Evolutionary conservation across 768 basidiomycete species (phyloP), one percentile per base, ranked within the genome.

Genomic region (Clitopilus hobsonii): DNA sequence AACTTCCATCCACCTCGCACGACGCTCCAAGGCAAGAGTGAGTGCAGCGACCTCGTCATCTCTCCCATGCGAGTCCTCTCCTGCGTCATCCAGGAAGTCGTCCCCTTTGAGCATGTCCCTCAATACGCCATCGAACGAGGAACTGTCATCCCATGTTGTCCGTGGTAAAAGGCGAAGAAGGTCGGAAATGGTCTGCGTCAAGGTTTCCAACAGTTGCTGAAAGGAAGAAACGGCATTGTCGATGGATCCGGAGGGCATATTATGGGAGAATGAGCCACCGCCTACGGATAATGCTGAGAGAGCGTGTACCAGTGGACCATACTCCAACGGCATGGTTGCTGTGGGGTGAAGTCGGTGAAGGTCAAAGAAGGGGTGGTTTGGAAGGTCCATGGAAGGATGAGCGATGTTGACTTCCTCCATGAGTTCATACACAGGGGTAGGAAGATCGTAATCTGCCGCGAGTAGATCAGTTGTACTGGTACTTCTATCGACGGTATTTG

Each of bases 1-100:
- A 20, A 91, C 88, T 69, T 94, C 91, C 89, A 94, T 93, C 90
- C 91, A 94, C 38, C 89, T 79, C 14, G 91, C 92, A n/a, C 92
- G 88, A 57, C 89, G 85, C 66, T 92, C 91, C 45, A 94, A 79
- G 6, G 90, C 91, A 49, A 88, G 73, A 1, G 91, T 94, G 56
- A 94, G 72, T 16, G 88, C 88, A 2, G 87, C 89, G 6, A 94
- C 91, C 64, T 94, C 91, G 63, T 92, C 90, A 58, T 91, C 89
- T 61, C 83, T 86, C 22, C 77, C 82, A 18, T 78, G 72, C 24
- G 75, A 73, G 53, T 86, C 86, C 38, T 88, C 86, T 4, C 80
- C 81, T 2, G 78, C 78, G 58, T 91, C 89, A 54, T 91, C 91
- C 29, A 91, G 74, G 64, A 91, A 89, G 65, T 93, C 91, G 57